These are phyloP conservation scores for Lentinula guzmanii DNA, from an alignment of 768 basidiomycete genomes.

Conservation along the genomic window DNA sequence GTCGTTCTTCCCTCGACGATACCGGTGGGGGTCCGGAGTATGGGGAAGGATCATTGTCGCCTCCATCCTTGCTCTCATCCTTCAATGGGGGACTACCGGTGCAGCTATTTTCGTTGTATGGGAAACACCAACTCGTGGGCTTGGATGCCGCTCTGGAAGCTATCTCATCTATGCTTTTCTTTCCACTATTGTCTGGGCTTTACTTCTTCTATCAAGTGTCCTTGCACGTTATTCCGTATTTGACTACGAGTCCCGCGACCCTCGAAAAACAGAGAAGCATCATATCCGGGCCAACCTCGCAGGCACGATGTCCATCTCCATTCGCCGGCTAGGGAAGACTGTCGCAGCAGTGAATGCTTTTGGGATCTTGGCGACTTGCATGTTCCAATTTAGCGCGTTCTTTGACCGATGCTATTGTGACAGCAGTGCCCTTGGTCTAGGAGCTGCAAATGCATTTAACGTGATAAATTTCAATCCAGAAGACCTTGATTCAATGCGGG, in stretches of 20 bases:
- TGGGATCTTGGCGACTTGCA: constrained; percentile 22
- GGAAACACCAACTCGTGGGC: constrained; percentile 24
- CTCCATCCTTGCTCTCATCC: constrained; percentile 18
- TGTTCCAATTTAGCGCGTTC: constrained; percentile 27
- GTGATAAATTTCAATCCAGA: constrained; percentile 16
- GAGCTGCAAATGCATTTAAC: constrained; percentile 17
- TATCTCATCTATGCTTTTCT: constrained; percentile 22
- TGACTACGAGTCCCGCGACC: background rate
- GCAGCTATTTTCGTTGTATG: constrained; percentile 21
- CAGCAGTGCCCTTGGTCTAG: constrained; percentile 23
- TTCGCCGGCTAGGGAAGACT: constrained; percentile 24
- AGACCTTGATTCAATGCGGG: constrained; percentile 20
- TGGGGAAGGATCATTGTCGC: constrained; percentile 21
- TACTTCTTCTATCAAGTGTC: constrained; percentile 23
- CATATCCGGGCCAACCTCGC: constrained; percentile 5
- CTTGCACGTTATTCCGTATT: constrained; percentile 2
- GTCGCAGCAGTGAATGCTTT: constrained; percentile 23
- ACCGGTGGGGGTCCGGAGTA: constrained; percentile 15
- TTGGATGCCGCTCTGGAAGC: constrained; percentile 27
- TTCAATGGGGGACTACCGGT: constrained; percentile 26
- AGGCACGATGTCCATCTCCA: constrained; percentile 14
- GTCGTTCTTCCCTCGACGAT: background rate
- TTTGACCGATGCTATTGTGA: constrained; percentile 31
- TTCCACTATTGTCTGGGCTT: constrained; percentile 23
- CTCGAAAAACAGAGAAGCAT: background rate